A percentile compares a stretch with the other conserved stretches of the same genome.
These are phyloP conservation scores for Dimocarpus longan DNA, from an alignment of 345 rosid species.

Conservation along the genomic window DNA sequence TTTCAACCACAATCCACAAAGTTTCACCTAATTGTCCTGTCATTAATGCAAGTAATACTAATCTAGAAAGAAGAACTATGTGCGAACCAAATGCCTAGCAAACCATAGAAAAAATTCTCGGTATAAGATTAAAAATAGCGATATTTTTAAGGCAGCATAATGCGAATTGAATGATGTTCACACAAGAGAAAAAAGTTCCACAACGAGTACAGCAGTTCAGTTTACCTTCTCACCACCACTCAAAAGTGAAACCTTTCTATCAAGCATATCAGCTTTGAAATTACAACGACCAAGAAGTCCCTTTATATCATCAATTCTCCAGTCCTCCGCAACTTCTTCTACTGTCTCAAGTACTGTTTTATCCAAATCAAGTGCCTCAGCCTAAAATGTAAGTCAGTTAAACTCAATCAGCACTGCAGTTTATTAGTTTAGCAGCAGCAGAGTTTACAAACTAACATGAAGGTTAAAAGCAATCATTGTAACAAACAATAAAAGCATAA, in stretches of 20 bases:
- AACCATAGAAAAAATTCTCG: background rate
- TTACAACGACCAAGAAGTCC: slow-evolving; percentile 98
- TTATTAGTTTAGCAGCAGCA: background rate
- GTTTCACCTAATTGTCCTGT: background rate
- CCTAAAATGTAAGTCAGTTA: slow-evolving; percentile 44
- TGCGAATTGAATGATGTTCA: background rate
- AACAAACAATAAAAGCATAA: background rate
- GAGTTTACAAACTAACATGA: slow-evolving; percentile 3
- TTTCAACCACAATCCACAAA: background rate
- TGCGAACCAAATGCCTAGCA: background rate
- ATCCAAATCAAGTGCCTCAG: slow-evolving; percentile 91
- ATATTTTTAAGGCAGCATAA: slow-evolving; percentile 1
- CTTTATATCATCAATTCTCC: slow-evolving; percentile 93
- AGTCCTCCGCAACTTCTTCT: slow-evolving; percentile 85
- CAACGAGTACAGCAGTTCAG: background rate
- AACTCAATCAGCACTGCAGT: slow-evolving; percentile 9
- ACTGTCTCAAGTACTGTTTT: slow-evolving; percentile 90
- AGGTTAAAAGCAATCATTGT: background rate
- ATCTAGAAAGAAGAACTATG: background rate
- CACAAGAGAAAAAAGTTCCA: background rate
- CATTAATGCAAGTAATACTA: background rate
- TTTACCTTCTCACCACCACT: slow-evolving; percentile 97
- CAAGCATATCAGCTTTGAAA: slow-evolving; percentile 96
- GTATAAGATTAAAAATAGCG: background rate
- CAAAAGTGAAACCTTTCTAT: slow-evolving; percentile 80